Conservation (phyloP, 2,329 filamentous ascomycete genomes). For the Sporothrix sp. region DNA sequence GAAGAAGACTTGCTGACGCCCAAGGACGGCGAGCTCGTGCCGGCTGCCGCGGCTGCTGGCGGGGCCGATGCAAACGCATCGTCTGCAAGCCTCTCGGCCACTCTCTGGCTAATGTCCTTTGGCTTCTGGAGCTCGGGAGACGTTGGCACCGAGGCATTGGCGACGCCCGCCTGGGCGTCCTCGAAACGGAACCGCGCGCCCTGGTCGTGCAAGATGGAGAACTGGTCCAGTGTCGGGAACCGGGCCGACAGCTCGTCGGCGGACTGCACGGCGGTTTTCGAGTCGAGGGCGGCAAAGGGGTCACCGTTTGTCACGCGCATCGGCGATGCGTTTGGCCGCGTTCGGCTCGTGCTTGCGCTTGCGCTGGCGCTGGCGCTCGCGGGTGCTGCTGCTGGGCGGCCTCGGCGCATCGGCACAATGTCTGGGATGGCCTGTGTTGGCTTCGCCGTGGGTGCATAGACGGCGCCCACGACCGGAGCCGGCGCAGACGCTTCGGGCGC, state of each 20-base stretch:
- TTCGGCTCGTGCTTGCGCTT: constrained; percentile 33
- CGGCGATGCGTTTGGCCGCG: constrained; percentile 55
- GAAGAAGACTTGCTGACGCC: constrained; percentile 22
- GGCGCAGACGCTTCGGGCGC: constrained; percentile 42
- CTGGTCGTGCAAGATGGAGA: constrained; percentile 78
- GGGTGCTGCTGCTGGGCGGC: constrained; percentile 50
- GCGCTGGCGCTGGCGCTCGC: constrained; percentile 20
- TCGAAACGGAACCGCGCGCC: constrained; percentile 80
- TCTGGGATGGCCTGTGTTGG: constrained; percentile 70
- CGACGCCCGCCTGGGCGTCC: constrained; percentile 31
- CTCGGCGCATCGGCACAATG: constrained; percentile 87
- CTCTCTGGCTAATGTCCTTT: constrained; percentile 51
- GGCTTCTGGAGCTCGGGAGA: constrained; percentile 35
- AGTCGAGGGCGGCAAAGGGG: constrained; percentile 84
- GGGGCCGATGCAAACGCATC: constrained; percentile 57
- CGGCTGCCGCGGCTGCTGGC: constrained; percentile 17
- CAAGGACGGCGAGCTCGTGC: constrained; percentile 13
- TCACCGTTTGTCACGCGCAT: constrained; percentile 62
- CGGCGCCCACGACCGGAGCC: constrained; percentile 62
- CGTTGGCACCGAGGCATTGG: neutral
- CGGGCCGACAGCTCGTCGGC: constrained; percentile 73
- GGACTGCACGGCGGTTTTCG: constrained; percentile 40
- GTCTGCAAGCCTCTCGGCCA: constrained; percentile 71
- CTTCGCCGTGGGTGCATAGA: constrained; percentile 66
- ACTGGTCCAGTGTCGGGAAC: constrained; percentile 89